Evolutionary conservation across 2,329 filamentous ascomycete species (phyloP).

Genomic region (Teratosphaeria epicoccoides): DNA sequence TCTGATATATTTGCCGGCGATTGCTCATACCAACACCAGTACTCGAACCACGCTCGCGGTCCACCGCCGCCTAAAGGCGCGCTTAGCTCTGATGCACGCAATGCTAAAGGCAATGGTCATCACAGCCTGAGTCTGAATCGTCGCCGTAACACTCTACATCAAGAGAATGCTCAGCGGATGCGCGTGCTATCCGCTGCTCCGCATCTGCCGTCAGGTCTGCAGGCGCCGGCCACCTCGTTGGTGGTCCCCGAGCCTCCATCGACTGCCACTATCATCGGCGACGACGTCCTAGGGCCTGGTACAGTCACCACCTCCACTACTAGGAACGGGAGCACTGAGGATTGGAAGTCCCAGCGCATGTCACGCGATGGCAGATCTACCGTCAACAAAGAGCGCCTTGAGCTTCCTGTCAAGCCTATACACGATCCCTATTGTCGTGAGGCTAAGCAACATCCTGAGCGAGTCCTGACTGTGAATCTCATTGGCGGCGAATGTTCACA

Average conservation of each 20-base stretch:
- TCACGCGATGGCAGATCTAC: neutral
- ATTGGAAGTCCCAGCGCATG: neutral
- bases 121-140: neutral
- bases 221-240: neutral
- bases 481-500: slow-evolving; percentile 9
- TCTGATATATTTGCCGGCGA: neutral
- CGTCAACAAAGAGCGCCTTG: neutral
- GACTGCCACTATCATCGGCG: neutral
- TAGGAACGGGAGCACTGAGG: neutral
- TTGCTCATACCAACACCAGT: neutral
- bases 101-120: neutral
- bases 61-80: neutral
- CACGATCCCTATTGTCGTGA: neutral
- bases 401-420: neutral
- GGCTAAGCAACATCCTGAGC: neutral
- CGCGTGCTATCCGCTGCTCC: neutral
- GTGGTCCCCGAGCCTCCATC: neutral
- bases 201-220: neutral
- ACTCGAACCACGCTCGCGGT: neutral
- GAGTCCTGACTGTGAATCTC: slow-evolving; percentile 1
- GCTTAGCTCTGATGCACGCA: neutral
- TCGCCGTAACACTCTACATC: neutral
- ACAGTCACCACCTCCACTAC: neutral
- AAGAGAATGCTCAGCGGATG: neutral
- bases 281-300: neutral